Evolutionary conservation across 139 green algal genomes (phyloP).

Genomic region (Yamagishiella unicocca): DNA sequence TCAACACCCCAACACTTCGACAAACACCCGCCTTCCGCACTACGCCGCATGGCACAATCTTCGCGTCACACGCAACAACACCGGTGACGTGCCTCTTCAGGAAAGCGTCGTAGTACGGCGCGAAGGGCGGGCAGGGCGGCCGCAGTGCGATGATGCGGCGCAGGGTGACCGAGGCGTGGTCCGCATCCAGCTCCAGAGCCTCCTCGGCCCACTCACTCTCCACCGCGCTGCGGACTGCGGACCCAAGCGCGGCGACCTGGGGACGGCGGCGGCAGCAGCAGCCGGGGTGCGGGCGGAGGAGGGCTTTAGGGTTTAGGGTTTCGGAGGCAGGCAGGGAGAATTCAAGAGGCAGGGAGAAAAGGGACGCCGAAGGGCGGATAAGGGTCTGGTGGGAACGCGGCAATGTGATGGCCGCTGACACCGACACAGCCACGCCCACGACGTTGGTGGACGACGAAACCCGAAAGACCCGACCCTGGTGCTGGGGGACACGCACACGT

Average conservation of each 20-base stretch:
- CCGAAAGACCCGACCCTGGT: no score
- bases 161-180: conserved; percentile 38
- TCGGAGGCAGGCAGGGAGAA: no score
- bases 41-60: no score
- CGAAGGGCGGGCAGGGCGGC: conserved; percentile 57
- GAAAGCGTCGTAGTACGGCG: conserved; percentile 76
- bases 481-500: no score
- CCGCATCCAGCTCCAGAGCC: conserved; percentile 53
- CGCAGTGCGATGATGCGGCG: conserved; percentile 58
- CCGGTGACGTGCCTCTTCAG: conserved; percentile 51
- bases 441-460: no score
- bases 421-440: no score
- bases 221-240: conserved; percentile 47
- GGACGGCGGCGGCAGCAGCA: not conserved
- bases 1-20: not conserved
- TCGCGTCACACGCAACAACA: not conserved
- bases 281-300: no score
- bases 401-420: no score
- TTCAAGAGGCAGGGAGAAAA: no score
- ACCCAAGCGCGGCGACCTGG: conserved; percentile 36
- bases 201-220: conserved; percentile 64
- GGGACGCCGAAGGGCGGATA: no score
- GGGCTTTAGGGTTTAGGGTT: no score
- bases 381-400: no score
- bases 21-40: not conserved